Percentiles rank a stretch among this genome's conserved stretches.
These are phyloP conservation scores for Musa schizocarpa DNA, from an alignment of 176 grass and related monocot species.

Conservation along the genomic window DNA sequence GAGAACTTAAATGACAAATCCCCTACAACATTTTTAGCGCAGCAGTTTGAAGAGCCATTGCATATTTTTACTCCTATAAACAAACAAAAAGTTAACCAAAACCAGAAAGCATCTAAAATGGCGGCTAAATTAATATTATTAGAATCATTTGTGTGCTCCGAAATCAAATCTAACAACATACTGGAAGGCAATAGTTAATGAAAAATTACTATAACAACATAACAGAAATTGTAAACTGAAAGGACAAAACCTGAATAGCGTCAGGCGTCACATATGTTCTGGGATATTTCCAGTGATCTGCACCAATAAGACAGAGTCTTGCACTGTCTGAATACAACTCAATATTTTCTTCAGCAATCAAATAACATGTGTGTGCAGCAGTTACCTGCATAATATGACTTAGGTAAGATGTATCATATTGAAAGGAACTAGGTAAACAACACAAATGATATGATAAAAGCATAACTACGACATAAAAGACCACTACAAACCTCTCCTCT, in stretches of 20 bases:
- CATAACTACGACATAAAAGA: background rate
- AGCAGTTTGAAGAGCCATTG: too few species aligned
- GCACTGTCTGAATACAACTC: constrained; percentile 75
- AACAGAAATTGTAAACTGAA: background rate
- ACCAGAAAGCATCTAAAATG: too few species aligned
- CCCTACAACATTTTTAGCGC: too few species aligned
- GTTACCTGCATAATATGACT: constrained; percentile 50
- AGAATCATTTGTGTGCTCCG: too few species aligned
- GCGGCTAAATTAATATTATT: too few species aligned
- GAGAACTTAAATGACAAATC: too few species aligned
- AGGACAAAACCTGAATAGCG: constrained; percentile 66
- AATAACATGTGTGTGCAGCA: constrained; percentile 91
- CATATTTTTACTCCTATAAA: too few species aligned
- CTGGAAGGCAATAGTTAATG: background rate
- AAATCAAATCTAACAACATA: too few species aligned
- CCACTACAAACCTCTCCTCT: constrained; percentile 61
- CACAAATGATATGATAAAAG: constrained; percentile 8
- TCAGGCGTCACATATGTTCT: constrained; percentile 80
- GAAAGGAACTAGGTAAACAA: constrained; percentile 19
- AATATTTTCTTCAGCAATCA: constrained; percentile 91
- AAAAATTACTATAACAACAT: too few species aligned
- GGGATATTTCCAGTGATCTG: constrained; percentile 90
- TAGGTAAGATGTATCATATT: background rate
- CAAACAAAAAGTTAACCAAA: too few species aligned
- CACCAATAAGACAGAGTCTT: constrained; percentile 82